Percentiles rank a stretch among this genome's conserved stretches.
Conservation (phyloP, 257 asterid genomes). For the Fraxinus quadrangulata region DNA sequence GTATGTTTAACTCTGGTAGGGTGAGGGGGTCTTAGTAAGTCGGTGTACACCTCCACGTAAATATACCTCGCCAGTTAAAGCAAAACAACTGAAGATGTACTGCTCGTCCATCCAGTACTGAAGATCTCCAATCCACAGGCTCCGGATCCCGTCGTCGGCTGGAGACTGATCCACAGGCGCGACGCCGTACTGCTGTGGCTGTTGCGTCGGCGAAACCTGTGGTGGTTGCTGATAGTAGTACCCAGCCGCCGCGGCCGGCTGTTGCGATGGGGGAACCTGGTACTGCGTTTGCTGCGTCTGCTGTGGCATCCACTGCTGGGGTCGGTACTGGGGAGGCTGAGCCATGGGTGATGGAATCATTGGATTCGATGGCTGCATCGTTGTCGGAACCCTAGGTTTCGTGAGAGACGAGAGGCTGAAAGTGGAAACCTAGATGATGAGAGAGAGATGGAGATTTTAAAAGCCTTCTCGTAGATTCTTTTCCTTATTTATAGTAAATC, state of each 20-base stretch:
- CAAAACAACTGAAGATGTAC: conserved; percentile 58
- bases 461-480: not conserved
- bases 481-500: too few species aligned
- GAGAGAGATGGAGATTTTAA: not conserved
- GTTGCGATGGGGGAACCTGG: conserved; percentile 67
- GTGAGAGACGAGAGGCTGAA: conserved; percentile 15
- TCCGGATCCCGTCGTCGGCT: conserved; percentile 70
- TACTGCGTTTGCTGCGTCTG: conserved; percentile 55
- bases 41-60: not conserved
- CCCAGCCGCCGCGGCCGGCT: conserved; percentile 46
- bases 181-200: conserved; percentile 49
- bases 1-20: not conserved
- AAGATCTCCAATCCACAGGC: conserved; percentile 96
- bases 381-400: conserved; percentile 33
- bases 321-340: conserved; percentile 54
- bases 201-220: conserved; percentile 38
- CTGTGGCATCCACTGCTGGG: conserved; percentile 62
- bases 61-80: conserved; percentile 68
- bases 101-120: conserved; percentile 94
- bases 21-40: not conserved
- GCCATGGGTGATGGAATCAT: conserved; percentile 66
- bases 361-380: conserved; percentile 64
- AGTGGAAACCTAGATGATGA: conserved; percentile 31
- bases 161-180: conserved; percentile 31
- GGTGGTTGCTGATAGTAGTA: conserved; percentile 66